phyloP scores from a whole-genome alignment of 164 flowering plant species.

The Paratinospora sagittata region DNA sequence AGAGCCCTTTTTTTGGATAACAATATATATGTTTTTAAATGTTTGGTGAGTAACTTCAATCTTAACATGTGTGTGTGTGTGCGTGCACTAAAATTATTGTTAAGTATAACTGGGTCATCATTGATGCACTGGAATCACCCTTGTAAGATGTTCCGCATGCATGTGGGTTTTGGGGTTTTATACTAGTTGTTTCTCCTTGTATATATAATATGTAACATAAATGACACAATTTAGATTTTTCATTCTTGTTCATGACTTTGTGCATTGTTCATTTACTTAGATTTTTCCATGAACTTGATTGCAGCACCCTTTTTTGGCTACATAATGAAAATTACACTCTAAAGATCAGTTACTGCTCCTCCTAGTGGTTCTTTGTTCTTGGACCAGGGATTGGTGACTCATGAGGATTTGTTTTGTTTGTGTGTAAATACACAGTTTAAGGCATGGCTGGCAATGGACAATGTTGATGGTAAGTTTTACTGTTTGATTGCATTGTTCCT shows the following conservation, averaged over 20 bases:
- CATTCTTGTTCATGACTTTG: neutral
- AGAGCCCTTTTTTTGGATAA: too few species aligned
- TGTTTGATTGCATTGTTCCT: neutral
- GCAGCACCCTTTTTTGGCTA: neutral
- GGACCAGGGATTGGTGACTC: neutral
- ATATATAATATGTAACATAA: too few species aligned
- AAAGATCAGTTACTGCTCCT: neutral
- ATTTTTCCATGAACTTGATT: neutral
- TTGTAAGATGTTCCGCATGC: neutral
- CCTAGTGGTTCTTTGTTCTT: neutral
- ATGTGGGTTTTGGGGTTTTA: neutral
- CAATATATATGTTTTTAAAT: too few species aligned
- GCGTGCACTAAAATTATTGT: too few species aligned
- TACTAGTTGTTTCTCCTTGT: too few species aligned
- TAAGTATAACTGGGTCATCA: too few species aligned
- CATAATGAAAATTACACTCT: neutral
- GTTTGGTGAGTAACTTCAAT: too few species aligned
- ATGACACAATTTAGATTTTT: neutral
- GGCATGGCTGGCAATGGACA: neutral
- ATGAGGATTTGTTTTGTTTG: neutral
- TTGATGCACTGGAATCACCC: neutral
- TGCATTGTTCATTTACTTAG: neutral
- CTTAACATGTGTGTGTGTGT: too few species aligned
- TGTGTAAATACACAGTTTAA: neutral
- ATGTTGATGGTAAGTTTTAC: neutral